Conservation (phyloP, 495 filamentous ascomycete genomes). For the Aspergillus affinis region DNA sequence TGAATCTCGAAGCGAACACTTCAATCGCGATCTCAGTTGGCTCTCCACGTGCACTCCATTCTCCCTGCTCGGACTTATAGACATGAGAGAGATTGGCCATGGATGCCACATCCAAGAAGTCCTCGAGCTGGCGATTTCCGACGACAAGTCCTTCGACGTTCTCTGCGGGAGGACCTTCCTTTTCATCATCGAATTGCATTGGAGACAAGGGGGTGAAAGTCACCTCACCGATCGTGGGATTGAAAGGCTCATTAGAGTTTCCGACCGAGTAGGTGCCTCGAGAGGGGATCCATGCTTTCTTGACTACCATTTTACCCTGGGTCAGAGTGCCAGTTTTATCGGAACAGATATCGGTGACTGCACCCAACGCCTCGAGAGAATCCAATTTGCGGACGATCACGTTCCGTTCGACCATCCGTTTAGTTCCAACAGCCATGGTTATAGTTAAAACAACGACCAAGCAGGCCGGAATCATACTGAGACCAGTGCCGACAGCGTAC, state of each 20-base stretch:
- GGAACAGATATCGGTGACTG: slow-evolving; percentile 69
- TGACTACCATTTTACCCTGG: slow-evolving; percentile 75
- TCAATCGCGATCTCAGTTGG: slow-evolving; percentile 64
- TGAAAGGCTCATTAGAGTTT: slow-evolving; percentile 51
- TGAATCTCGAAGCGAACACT: slow-evolving; percentile 56
- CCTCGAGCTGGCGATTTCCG: slow-evolving; percentile 27
- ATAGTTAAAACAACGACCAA: slow-evolving; percentile 75
- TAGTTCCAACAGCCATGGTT: slow-evolving; percentile 70
- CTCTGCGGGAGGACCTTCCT: slow-evolving; percentile 17
- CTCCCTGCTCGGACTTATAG: slow-evolving; percentile 35
- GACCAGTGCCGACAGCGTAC: slow-evolving; percentile 68
- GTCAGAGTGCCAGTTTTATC: slow-evolving; percentile 74
- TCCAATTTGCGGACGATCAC: slow-evolving; percentile 67
- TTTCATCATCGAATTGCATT: slow-evolving; percentile 22
- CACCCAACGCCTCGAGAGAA: slow-evolving; percentile 66
- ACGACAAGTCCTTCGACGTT: slow-evolving; percentile 22
- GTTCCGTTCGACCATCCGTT: slow-evolving; percentile 67
- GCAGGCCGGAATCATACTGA: slow-evolving; percentile 71
- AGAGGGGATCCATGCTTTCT: slow-evolving; percentile 75
- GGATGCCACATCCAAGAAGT: slow-evolving; percentile 54
- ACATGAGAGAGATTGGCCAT: slow-evolving; percentile 60
- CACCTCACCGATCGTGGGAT: slow-evolving; percentile 48
- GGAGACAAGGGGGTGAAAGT: slow-evolving; percentile 34
- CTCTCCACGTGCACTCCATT: slow-evolving; percentile 56
- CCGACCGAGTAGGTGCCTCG: slow-evolving; percentile 60